phyloP scores from a whole-genome alignment of 345 rosid species.

The Citrus maxima region DNA sequence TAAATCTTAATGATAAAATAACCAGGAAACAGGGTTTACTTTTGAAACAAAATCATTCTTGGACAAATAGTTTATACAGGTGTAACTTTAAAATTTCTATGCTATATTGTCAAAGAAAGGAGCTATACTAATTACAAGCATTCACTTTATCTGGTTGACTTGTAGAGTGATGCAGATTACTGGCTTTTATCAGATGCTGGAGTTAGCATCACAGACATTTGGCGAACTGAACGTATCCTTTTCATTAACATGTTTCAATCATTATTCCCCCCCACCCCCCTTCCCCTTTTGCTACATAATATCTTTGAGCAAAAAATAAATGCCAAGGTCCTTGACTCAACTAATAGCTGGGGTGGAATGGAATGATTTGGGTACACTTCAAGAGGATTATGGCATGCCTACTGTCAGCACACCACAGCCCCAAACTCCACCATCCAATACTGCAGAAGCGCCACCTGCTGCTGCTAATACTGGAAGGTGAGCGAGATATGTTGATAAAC shows the following conservation, averaged over 20 bases:
- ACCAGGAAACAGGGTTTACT: not conserved
- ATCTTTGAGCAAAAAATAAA: not conserved
- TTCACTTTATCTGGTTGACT: slow-evolving; percentile 13
- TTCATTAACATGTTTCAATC: not conserved
- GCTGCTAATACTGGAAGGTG: slow-evolving; percentile 32
- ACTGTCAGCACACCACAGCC: slow-evolving; percentile 42
- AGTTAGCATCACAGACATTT: slow-evolving; percentile 85
- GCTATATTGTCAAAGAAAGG: not conserved
- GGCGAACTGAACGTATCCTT: slow-evolving; percentile 88
- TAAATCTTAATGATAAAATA: not conserved
- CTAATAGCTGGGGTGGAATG: slow-evolving; percentile 51
- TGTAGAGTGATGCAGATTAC: slow-evolving; percentile 86
- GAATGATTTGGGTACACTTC: slow-evolving; percentile 43
- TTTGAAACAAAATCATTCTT: not conserved
- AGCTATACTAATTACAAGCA: not conserved
- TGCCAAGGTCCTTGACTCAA: slow-evolving; percentile 30
- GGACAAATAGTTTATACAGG: not conserved
- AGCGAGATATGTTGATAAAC: slow-evolving; percentile 1
- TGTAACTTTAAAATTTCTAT: not conserved
- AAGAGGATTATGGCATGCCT: slow-evolving; percentile 36
- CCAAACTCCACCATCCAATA: slow-evolving; percentile 53
- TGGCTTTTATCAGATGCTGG: slow-evolving; percentile 92
- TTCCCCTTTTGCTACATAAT: not conserved
- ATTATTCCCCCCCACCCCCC: not conserved
- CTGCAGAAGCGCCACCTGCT: slow-evolving; percentile 36